Evolutionary conservation across 2,329 filamentous ascomycete species (phyloP).

Genomic region (Trichoderma asperellum): DNA sequence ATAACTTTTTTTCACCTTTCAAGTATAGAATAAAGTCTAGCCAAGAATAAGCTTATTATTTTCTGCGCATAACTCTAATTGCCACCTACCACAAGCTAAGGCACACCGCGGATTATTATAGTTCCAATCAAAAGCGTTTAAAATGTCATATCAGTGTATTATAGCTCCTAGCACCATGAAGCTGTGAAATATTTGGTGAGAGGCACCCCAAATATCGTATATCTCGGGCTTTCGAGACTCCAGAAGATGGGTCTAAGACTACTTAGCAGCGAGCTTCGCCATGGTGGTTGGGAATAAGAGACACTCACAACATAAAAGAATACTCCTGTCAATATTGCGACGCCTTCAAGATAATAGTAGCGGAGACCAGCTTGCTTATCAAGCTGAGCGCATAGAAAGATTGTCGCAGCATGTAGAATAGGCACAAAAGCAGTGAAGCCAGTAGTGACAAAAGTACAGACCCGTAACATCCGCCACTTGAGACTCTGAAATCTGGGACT

Average conservation of each 20-base stretch:
- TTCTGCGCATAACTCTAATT: no score
- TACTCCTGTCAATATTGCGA: conserved; percentile 1
- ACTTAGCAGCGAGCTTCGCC: not conserved
- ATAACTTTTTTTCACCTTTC: no score
- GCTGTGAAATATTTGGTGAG: conserved; percentile 53
- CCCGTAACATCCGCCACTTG: conserved; percentile 42
- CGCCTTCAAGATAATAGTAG: conserved; percentile 47
- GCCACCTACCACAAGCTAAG: no score
- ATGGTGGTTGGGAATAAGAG: not conserved
- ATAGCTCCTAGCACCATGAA: conserved; percentile 46
- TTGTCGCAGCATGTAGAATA: conserved; percentile 44
- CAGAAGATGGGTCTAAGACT: conserved; percentile 46
- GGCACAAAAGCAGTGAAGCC: conserved; percentile 46
- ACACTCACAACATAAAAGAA: conserved; percentile 5
- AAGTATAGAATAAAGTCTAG: no score
- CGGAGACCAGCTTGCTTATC: conserved; percentile 46
- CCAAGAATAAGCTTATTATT: no score
- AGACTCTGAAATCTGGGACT: conserved; percentile 6
- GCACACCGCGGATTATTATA: not conserved
- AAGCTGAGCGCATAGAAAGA: conserved; percentile 46
- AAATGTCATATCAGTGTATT: not conserved
- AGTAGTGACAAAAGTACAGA: conserved; percentile 44
- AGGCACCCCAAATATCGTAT: conserved; percentile 51
- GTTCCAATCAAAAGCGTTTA: conserved; percentile 4
- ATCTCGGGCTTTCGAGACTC: conserved; percentile 47